Percentiles rank a stretch among this genome's conserved stretches.
Evolutionary conservation across 345 rosid species (phyloP).

Genomic region (Syzygium grande): DNA sequence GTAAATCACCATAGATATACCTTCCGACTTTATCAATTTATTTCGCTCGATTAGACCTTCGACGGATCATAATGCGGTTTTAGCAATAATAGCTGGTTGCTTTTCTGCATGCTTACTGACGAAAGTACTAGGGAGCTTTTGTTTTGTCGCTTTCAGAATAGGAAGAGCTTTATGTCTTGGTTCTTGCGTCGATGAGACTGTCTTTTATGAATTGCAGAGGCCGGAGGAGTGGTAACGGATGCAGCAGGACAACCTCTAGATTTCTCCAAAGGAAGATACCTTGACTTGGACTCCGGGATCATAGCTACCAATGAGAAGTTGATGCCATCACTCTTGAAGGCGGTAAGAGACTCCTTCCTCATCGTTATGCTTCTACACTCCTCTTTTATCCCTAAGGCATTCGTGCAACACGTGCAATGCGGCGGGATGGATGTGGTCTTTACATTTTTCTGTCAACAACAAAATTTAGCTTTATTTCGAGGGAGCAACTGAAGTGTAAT

Average conservation of each 20-base stretch:
- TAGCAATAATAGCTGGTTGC: neutral
- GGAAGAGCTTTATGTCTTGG: neutral
- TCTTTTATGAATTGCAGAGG: slow-evolving; percentile 44
- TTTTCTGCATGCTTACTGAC: neutral
- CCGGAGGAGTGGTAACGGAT: slow-evolving; percentile 73
- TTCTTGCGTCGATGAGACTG: neutral
- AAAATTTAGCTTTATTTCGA: neutral
- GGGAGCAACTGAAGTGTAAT: neutral
- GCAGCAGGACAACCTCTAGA: slow-evolving; percentile 74
- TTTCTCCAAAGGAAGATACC: slow-evolving; percentile 76
- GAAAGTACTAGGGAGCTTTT: neutral
- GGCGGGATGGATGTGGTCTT: neutral
- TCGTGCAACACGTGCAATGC: neutral
- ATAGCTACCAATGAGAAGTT: slow-evolving; percentile 72
- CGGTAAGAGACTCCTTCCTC: slow-evolving; percentile 63
- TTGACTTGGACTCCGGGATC: slow-evolving; percentile 73
- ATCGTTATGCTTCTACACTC: neutral
- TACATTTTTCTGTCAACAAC: neutral
- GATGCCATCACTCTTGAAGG: slow-evolving; percentile 74
- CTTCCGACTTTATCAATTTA: neutral
- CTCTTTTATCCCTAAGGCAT: neutral
- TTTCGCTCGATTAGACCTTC: neutral
- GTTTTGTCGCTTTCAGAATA: neutral
- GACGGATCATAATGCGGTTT: neutral
- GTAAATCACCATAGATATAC: neutral